Base-by-base conservation (phyloP, 1,139 yeast species). In the Yamadazyma atmosphaerica region DNA sequence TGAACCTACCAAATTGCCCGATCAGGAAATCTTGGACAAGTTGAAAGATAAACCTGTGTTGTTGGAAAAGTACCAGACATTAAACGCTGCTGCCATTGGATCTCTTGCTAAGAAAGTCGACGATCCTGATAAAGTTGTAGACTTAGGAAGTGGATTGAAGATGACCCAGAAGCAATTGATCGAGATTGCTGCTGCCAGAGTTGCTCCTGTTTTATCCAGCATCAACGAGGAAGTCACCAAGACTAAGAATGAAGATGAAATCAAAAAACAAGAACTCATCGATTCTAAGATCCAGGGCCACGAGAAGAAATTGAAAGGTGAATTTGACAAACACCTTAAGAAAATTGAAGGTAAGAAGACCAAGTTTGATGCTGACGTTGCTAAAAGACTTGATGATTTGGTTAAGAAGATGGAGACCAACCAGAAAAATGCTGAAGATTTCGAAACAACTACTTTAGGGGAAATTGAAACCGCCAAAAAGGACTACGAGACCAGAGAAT, bases 131-230 rank as follows among this genome's bases (percentile, higher is more conserved):
- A 69, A 75, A 54, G 58, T 72, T 22, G 60, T 77, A 46, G 74
- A 75, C 45, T 63, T 78, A 45, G 83, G 83, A 41, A 71, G 77
- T 32, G 83, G 83, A 11, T 65, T 77, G 55, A 66, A 60, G 40
- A 65, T 77, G 67, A 72, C 81, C 30, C 81, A 77, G 49, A 72
- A 72, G 40, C 79, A 77, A 55, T 70, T 78, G 47, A 64, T 76
- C 47, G 82, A 70, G 35, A 73, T 78, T 54, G 83, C 83, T 18
- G 76, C 77, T 31, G 64, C 63, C 47, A 68, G 83, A 50, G 79
- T 78, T 29, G 77, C 79, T 18, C 83, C 83, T 2, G 74, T 77
- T 23, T 63, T 78, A 51, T 63, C 72, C 32, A 66, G 60, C 46
- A 76, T 77, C 52, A 74, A 76, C 49, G 74, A 70, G 14, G 74